phyloP scores from a whole-genome alignment of 1,139 yeast species.

The Pichiaceae sp. region DNA sequence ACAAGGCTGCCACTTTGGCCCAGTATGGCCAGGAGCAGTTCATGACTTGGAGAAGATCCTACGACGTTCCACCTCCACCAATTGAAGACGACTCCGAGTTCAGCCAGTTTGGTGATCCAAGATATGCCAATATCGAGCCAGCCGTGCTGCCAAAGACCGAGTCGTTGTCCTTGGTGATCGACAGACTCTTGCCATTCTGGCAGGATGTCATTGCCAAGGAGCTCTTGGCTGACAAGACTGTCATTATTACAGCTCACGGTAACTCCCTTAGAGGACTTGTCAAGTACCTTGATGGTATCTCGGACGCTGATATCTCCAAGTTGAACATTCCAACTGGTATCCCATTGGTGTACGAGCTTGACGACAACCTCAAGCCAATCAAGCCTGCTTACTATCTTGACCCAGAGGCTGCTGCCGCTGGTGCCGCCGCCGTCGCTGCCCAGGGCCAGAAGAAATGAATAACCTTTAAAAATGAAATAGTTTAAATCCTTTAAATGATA shows the following conservation, averaged over 20 bases:
- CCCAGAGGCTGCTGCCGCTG: slow-evolving; percentile 99
- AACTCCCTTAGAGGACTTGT: slow-evolving; percentile 96
- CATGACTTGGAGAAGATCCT: slow-evolving; percentile 97
- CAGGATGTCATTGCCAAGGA: slow-evolving; percentile 87
- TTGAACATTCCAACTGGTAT: slow-evolving; percentile 98
- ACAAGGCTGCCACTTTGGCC: slow-evolving; percentile 89
- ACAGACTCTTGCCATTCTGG: slow-evolving; percentile 97
- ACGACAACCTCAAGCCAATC: slow-evolving; percentile 76
- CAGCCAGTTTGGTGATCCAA: slow-evolving; percentile 79
- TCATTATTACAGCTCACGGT: slow-evolving; percentile 94
- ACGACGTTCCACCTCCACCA: slow-evolving; percentile 92
- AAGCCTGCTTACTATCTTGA: slow-evolving; percentile 95
- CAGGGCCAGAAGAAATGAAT: slow-evolving; percentile 67
- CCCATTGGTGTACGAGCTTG: slow-evolving; percentile 96
- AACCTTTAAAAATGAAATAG: not conserved
- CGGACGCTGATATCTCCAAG: slow-evolving; percentile 87
- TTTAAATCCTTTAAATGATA: too few species aligned
- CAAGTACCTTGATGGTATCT: slow-evolving; percentile 90
- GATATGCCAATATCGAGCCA: slow-evolving; percentile 80
- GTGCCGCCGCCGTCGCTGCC: slow-evolving; percentile 98
- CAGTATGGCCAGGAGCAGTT: slow-evolving; percentile 87
- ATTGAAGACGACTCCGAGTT: slow-evolving; percentile 71
- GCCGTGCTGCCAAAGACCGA: slow-evolving; percentile 87
- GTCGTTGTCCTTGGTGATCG: slow-evolving; percentile 90
- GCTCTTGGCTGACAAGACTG: slow-evolving; percentile 81